Evolutionary conservation across 257 asterid genomes (phyloP), one percentile per base, ranked within the genome.

Genomic region (Solanum ahanhuiri): DNA sequence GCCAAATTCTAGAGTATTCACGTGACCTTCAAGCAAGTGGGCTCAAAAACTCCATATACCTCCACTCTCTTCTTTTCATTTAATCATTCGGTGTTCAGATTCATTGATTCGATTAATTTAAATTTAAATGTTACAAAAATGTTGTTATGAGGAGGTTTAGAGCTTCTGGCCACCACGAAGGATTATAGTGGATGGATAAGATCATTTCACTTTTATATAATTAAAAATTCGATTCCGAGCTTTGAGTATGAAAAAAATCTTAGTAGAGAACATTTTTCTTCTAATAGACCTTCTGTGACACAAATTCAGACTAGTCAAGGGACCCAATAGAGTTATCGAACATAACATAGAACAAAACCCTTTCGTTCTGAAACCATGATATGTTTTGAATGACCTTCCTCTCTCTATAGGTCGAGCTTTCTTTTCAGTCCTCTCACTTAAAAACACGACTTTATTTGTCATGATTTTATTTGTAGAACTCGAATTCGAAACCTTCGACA

Each of bases 151-250:
- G 22, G 6, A 23, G 1, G 10, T 17, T 4, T 17, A 33, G 6
- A 1, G 14, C 8, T 69, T 69, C 2, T 0, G 0, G 9, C 2
- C 9, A 15, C 7, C 9, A 1, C 4, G 9, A 7, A 69, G 1
- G 5, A 3, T 30, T 69, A 4, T 69, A 8, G 5, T 30, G 11
- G 9, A 70, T 8, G 0, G 1, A 67, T 67, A 67, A 9, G 3
- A 66, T 66, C 1, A 2, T 23, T 11, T 0, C 9, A 66, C 3
- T 51, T 0, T 51, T 12, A 3, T 0, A 11, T 1, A 12, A 66
- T 66, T 11, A 66, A 12, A 69, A 0, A 3, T 69, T 3, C 0
- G 0, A 7, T 0, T 69, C 18, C 1, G 3, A 69, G 1, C 0
- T 2, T 30, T 15, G 7, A 7, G 0, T 69, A 31, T 31, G 1